Percentiles rank a stretch among this genome's conserved stretches.
Evolutionary conservation across 2,329 filamentous ascomycete species (phyloP).

Genomic region (Elsinoe australis): DNA sequence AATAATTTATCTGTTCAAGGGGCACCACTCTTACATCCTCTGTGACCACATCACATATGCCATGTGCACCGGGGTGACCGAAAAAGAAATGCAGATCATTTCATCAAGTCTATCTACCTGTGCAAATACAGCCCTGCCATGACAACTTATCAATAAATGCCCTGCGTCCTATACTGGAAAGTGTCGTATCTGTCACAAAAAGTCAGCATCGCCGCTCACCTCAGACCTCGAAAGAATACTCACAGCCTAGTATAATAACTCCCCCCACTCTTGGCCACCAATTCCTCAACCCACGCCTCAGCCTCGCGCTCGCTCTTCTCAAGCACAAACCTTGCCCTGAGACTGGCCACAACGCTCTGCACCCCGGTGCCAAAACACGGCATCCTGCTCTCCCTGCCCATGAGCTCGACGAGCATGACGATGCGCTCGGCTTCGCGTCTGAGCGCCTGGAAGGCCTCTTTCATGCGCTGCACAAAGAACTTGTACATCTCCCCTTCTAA

Average conservation of each 20-base stretch:
- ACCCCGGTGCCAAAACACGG: conserved; percentile 71
- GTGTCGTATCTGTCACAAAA: conserved; percentile 60
- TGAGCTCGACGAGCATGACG: conserved; percentile 74
- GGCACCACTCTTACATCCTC: not conserved
- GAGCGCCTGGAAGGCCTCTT: conserved; percentile 75
- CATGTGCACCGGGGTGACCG: too few relatives aligned
- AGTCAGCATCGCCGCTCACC: conserved; percentile 23
- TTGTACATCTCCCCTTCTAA: conserved; percentile 61
- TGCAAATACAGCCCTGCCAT: too few relatives aligned
- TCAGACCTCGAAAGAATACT: conserved; percentile 19
- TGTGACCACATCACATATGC: too few relatives aligned
- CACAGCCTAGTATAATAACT: conserved; percentile 82
- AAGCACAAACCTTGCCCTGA: conserved; percentile 70
- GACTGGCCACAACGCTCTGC: conserved; percentile 58
- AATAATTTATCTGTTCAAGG: not conserved
- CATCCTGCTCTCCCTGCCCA: conserved; percentile 78
- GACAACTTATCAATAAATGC: conserved; percentile 58
- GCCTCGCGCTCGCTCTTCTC: conserved; percentile 77
- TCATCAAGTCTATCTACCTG: conserved; percentile 6
- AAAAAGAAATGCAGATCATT: not conserved
- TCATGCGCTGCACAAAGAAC: conserved; percentile 71
- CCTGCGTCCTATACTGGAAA: conserved; percentile 81
- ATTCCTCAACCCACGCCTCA: conserved; percentile 71
- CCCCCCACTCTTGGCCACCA: conserved; percentile 72
- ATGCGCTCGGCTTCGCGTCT: conserved; percentile 72